phyloP scores from a whole-genome alignment of 2,329 filamentous ascomycete genomes.

The Hypoxylon sp. region DNA sequence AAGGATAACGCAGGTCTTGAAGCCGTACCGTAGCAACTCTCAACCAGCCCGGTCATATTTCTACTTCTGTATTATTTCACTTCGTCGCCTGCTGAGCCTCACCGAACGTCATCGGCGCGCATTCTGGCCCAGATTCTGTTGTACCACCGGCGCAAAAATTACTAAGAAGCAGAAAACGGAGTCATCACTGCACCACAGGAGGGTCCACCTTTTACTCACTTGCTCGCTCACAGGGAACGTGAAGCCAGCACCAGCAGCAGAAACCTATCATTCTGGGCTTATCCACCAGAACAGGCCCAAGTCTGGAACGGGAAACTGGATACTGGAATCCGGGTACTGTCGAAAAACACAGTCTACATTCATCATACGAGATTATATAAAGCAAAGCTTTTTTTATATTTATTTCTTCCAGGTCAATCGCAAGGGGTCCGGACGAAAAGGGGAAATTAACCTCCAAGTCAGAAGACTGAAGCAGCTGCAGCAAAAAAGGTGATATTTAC shows the following conservation, averaged over 20 bases:
- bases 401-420: slow-evolving; percentile 23
- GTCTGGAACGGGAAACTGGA: slow-evolving; percentile 14
- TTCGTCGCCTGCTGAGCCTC: slow-evolving; percentile 35
- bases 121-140: slow-evolving; percentile 21
- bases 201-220: slow-evolving; percentile 34
- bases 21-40: slow-evolving; percentile 32
- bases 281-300: slow-evolving; percentile 23
- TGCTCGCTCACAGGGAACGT: slow-evolving; percentile 27
- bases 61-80: slow-evolving; percentile 4
- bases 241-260: slow-evolving; percentile 11
- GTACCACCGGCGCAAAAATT: slow-evolving; percentile 32
- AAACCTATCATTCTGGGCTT: slow-evolving; percentile 18
- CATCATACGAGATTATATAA: slow-evolving; percentile 18
- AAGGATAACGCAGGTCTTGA: slow-evolving; percentile 24
- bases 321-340: too few relatives aligned
- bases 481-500: slow-evolving; percentile 21
- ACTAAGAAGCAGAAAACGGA: slow-evolving; percentile 33
- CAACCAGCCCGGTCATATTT: slow-evolving; percentile 15
- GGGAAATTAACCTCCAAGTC: too few relatives aligned
- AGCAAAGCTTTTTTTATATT: slow-evolving; percentile 16
- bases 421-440: too few relatives aligned
- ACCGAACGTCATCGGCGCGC: slow-evolving; percentile 37
- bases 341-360: slow-evolving; percentile 19
- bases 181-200: slow-evolving; percentile 34
- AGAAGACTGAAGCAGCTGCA: too few relatives aligned